Base-by-base conservation (phyloP, 768 basidiomycete species). In the Tulasnella sp. region DNA sequence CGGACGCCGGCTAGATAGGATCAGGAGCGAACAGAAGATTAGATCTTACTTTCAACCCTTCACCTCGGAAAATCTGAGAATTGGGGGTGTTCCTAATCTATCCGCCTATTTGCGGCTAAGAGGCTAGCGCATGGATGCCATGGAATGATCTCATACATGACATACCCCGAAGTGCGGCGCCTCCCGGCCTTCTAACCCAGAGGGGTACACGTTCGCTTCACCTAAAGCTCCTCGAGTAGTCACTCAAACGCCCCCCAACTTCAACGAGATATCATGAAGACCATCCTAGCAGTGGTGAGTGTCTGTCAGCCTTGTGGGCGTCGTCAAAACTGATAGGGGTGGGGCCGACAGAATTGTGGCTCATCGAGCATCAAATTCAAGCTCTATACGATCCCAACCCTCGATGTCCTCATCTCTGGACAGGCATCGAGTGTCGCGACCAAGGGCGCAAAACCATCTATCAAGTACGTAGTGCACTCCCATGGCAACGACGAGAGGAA, bases 281-380 rank as follows among this genome's bases (percentile, higher is more conserved):
- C 71, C 42, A 72, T 72, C 37, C 34, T 72, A 34, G 71, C 71
- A n/a, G 71, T 72, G 8, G 71, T 72, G 8, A 45, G 71, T 49
- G 7, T 9, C 40, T 72, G 9, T 34, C 22, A 29, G 12, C n/a
- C 15, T 22, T 31, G 29, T 45, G 40, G 36, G 19, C 19, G 37
- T 9, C 37, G 25, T 38, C 36, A 34, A 38, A 7, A 11, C 37
- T 73, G 37, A 73, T 29, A 64, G 49, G 40, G 58, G 29, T 19
- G 19, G 2, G 4, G 40, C 36, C n/a, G n/a, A n/a, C 42, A 79
- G 78, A 82, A 81, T 77, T 81, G 81, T 74, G 81, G 81, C 42
- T 79, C 78, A 14, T 79, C 79, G 19, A 77, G 75, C 15, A 82
- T 82, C 81, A 82, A 82, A 77, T 81, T 81, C 78, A 78, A 80